These are phyloP conservation scores for Lactarius psammicola DNA, from an alignment of 768 basidiomycete genomes.

Conservation along the genomic window DNA sequence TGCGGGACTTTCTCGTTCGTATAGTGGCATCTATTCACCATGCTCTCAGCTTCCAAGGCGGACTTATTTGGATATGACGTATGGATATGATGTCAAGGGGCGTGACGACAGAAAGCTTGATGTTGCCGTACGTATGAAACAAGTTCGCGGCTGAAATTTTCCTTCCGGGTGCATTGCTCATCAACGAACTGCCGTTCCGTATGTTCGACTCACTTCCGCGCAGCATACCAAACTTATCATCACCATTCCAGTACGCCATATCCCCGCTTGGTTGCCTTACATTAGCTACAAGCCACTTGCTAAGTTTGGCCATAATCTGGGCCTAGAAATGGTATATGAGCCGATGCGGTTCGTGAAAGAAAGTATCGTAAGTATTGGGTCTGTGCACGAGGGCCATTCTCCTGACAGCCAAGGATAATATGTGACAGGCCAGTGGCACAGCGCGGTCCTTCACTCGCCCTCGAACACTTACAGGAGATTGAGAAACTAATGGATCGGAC, in stretches of 20 bases:
- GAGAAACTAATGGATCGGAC: conserved; percentile 7
- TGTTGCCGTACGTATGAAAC: not conserved
- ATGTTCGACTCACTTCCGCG: not conserved
- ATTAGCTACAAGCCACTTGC: too few relatives aligned
- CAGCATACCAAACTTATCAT: too few relatives aligned
- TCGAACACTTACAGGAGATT: conserved; percentile 5
- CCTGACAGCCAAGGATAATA: not conserved
- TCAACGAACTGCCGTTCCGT: conserved; percentile 21
- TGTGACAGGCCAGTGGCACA: conserved; percentile 1
- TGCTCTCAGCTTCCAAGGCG: conserved; percentile 11
- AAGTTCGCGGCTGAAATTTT: not conserved
- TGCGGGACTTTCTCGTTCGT: too few relatives aligned
- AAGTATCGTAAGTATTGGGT: conserved; percentile 13
- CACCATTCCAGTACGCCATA: too few relatives aligned
- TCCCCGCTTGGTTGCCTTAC: too few relatives aligned
- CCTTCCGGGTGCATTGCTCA: conserved; percentile 6
- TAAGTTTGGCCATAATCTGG: too few relatives aligned
- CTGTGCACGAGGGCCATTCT: too few relatives aligned
- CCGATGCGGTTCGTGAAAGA: conserved; percentile 17
- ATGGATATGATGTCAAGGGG: conserved; percentile 15
- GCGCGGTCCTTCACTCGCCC: conserved; percentile 17
- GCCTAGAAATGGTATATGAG: too few relatives aligned
- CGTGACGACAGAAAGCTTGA: too few relatives aligned
- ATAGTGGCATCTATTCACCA: too few relatives aligned
- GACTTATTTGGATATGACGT: conserved; percentile 9